Conservation (phyloP, 108 stramenopile genomes). For the Epithemia pelagica region DNA sequence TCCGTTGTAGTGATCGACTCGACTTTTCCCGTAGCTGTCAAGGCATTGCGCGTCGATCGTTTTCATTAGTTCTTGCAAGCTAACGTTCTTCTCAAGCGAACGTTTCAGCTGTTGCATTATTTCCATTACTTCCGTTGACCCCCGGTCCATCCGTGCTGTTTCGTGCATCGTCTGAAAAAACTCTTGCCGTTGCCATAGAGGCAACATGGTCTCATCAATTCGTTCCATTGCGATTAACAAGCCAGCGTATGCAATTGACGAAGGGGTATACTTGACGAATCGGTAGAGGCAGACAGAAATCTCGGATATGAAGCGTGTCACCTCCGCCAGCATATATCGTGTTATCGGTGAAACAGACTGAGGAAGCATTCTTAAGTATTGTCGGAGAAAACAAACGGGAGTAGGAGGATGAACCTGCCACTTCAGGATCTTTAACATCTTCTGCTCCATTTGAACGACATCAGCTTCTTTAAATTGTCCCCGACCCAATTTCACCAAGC, state of each 20-base stretch:
- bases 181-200: constrained; percentile 26
- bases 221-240: constrained; percentile 48
- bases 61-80: constrained; percentile 37
- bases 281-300: constrained; percentile 43
- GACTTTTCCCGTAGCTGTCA: background rate
- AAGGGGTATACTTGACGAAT: constrained; percentile 44
- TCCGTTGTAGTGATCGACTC: background rate
- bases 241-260: constrained; percentile 41
- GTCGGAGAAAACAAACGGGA: constrained; percentile 47
- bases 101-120: constrained; percentile 23
- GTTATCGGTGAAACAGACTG: constrained; percentile 22
- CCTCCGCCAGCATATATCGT: constrained; percentile 44
- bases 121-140: constrained; percentile 14
- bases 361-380: constrained; percentile 35
- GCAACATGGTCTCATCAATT: constrained; percentile 28
- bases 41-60: constrained; percentile 44
- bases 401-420: constrained; percentile 77
- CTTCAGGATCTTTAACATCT: constrained; percentile 43
- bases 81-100: constrained; percentile 41
- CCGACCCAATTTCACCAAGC: constrained; percentile 42
- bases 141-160: constrained; percentile 21
- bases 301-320: constrained; percentile 50
- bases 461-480: constrained; percentile 56
- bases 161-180: constrained; percentile 19
- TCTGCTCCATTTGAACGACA: constrained; percentile 56